Evolutionary conservation across 768 basidiomycete genomes (phyloP), one percentile per base, ranked within the genome.

Genomic region (Trametes coccinea): DNA sequence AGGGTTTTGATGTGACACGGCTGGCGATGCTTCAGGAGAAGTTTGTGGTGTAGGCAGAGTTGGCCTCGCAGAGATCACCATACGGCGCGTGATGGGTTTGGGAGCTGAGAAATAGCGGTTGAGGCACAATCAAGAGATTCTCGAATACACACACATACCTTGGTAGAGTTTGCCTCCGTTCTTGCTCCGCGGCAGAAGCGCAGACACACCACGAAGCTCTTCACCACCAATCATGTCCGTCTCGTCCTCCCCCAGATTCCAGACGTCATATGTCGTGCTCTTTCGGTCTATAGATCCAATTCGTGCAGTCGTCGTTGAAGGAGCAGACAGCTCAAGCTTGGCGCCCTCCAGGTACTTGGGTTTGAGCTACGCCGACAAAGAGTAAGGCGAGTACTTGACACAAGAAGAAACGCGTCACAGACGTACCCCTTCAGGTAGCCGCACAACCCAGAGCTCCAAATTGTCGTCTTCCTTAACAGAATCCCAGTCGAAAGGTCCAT

Each of bases 371-470:
- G 8, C 16, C 22, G 29, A 50, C 27, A 13, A 3, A 30, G 22
- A 33, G 22, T n/a, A 14, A 45, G 22, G 13, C 41, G 41, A 33
- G 40, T 34, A 44, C 9, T 34, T 17, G 27, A n/a, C 34, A 37
- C 11, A 11, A 37, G 6, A 37, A 6, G 6, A 8, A 27, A 30
- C 11, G 22, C 43, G 10, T 4, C 31, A 56, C 40, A 34, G 22
- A 76, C 87, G 61, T 69, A 91, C 90, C 41, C 79, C 79, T 11
- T 86, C 83, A 27, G 90, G 90, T 14, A 85, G 81, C 10, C 90
- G 82, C 39, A 92, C 80, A 11, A 90, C 73, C 83, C 89, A 91
- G 8, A 92, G 66, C 65, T 92, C 89, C 9, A 84, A 67, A 60
- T 90, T 82, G 0, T 76, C 71, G 30, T 87, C 79, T 2, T 79